phyloP scores from a whole-genome alignment of 257 asterid species.

The Perilla frutescens region DNA sequence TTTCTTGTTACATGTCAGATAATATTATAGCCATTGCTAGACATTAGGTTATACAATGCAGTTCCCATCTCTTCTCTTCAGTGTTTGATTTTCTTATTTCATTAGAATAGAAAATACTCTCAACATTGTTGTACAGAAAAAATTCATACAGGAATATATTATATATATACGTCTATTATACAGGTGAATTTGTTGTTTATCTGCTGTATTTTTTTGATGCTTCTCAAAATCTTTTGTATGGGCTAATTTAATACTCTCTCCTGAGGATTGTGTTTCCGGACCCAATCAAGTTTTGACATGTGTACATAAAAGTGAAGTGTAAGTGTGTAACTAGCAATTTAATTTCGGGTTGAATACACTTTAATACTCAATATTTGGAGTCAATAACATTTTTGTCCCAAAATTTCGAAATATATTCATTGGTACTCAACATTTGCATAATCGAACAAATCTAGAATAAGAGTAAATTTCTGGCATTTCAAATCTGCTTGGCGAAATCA shows the following conservation, averaged over 20 bases:
- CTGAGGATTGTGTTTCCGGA: no score
- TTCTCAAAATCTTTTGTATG: not conserved
- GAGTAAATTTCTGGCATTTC: no score
- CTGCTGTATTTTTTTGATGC: not conserved
- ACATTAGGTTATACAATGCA: constrained; percentile 36
- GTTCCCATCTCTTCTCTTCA: constrained; percentile 6
- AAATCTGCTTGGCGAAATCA: no score
- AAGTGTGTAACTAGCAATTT: no score
- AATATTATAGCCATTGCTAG: constrained; percentile 27
- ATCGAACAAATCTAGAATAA: no score
- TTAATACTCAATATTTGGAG: no score
- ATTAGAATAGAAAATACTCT: constrained; percentile 6
- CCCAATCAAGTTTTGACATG: no score
- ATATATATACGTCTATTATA: constrained; percentile 25
- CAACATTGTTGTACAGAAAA: constrained; percentile 38
- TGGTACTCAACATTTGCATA: no score
- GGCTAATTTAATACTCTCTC: not conserved
- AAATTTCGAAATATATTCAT: no score
- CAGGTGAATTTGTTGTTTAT: not conserved
- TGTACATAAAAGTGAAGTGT: no score
- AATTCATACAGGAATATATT: constrained; percentile 18
- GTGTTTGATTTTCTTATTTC: not conserved
- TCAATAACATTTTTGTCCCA: no score
- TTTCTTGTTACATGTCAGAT: constrained; percentile 10
- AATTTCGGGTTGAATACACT: no score